Evolutionary conservation across 116 monocot genomes (phyloP), one percentile per base, ranked within the genome.

Genomic region (Zostera marina): DNA sequence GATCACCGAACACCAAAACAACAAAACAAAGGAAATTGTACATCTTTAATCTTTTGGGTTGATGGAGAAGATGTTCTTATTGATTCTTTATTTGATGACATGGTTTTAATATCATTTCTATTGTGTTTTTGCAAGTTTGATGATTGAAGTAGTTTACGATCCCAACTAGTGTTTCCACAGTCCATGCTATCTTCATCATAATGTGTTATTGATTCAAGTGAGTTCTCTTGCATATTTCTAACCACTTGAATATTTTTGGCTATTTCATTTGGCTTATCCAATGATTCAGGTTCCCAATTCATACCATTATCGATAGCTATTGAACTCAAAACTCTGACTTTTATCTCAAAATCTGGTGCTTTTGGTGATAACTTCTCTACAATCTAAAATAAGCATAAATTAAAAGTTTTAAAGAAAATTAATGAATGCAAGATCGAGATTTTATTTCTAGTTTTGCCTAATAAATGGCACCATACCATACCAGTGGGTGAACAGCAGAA

Each of bases 291-390:
- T 53, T 94, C 77, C 88, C 94, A 94, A 43, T 88, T 72, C 21
- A 88, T 57, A 38, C 77, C 74, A 65, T 88, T 74, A 66, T 88
- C 96, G 56, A 77, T 42, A n/a, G 96, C 96, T 62, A 89, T 71
- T 47, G 77, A 64, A 66, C 65, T 74, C 66, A 94, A 63, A 16
- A 60, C 63, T 55, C 75, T 80, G 1, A 70, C 49, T 55, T 88
- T 88, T 45, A 68, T 77, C 54, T 77, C 68, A n/a, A 68, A 24
- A 38, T 83, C 77, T 65, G 83, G 80, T 51, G 88, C 60, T 51
- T 39, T 73, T 25, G 81, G 72, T 39, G 88, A 82, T 42, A 88
- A 68, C 59, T 88, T 83, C 56, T 88, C 80, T 46, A 88, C 62
- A 48, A 88, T 47, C 88, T 88, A 64, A 43, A 55, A 22, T 23